A percentile compares a stretch with the other conserved stretches of the same genome.
Evolutionary conservation across 2,329 filamentous ascomycete genomes (phyloP).

Genomic region (Trichoderma sp.): DNA sequence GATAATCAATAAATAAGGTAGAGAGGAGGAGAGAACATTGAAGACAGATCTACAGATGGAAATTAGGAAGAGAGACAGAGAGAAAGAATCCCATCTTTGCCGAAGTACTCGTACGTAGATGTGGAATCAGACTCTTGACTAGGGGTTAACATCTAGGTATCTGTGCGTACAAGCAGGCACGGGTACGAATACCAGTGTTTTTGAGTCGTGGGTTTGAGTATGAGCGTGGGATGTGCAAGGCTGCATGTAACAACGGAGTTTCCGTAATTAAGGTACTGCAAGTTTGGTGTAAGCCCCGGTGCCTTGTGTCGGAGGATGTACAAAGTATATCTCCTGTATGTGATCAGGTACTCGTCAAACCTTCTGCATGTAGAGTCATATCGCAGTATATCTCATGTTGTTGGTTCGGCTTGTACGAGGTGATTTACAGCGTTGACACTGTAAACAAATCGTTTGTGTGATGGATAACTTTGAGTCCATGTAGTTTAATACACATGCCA

Average conservation of each 20-base stretch:
- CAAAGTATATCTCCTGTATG: neutral
- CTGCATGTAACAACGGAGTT: neutral
- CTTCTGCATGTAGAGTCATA: neutral
- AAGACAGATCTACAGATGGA: neutral
- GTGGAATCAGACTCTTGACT: neutral
- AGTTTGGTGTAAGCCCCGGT: neutral
- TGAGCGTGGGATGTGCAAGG: neutral
- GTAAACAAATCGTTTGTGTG: neutral
- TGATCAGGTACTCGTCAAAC: neutral
- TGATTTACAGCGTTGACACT: neutral
- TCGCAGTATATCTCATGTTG: neutral
- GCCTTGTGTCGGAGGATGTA: neutral
- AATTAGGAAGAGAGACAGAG: neutral
- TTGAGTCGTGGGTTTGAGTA: neutral
- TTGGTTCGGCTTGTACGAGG: neutral
- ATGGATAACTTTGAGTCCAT: neutral
- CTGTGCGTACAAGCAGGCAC: neutral
- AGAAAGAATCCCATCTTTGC: neutral
- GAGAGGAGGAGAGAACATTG: neutral
- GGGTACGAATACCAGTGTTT: neutral
- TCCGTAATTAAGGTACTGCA: neutral
- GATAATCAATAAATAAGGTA: neutral
- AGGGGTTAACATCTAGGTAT: neutral
- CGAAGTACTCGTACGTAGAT: neutral
- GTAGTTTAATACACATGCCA: neutral